A percentile compares a stretch with the other conserved stretches of the same genome.
phyloP scores from a whole-genome alignment of 345 rosid genomes.

The Brassica napus region DNA sequence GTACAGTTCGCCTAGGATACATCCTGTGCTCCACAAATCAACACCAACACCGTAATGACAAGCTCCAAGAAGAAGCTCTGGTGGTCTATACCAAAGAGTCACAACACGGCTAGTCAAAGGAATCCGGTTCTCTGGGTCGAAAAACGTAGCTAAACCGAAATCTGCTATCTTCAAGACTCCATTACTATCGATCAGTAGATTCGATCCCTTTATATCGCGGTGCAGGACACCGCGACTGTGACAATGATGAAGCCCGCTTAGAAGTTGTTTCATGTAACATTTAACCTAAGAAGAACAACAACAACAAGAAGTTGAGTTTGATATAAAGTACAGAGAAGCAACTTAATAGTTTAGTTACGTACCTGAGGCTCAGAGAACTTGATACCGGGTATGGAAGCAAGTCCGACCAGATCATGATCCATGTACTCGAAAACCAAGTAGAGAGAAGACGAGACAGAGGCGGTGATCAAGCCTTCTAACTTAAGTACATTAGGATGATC shows the following conservation, averaged over 20 bases:
- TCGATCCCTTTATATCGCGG: constrained; percentile 97
- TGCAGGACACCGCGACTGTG: constrained; percentile 81
- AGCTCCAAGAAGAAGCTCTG: constrained; percentile 95
- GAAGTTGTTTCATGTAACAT: constrained; percentile 94
- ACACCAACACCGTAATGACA: constrained; percentile 77
- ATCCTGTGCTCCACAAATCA: constrained; percentile 96
- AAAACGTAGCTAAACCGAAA: constrained; percentile 87
- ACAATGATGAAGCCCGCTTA: constrained; percentile 93
- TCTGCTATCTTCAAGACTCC: constrained; percentile 95
- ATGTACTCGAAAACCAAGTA: constrained; percentile 95
- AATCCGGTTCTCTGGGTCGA: constrained; percentile 53
- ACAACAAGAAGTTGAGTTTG: constrained; percentile 6
- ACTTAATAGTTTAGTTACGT: neutral
- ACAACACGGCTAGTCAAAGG: constrained; percentile 94
- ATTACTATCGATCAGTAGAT: constrained; percentile 76
- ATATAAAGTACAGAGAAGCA: neutral
- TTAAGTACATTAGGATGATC: constrained; percentile 93
- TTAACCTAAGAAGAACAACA: constrained; percentile 55
- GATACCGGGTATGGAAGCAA: constrained; percentile 76
- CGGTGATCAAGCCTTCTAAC: constrained; percentile 88
- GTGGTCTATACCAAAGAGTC: constrained; percentile 98
- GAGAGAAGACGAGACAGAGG: constrained; percentile 66
- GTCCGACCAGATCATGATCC: constrained; percentile 98
- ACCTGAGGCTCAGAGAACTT: constrained; percentile 95
- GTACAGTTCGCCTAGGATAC: constrained; percentile 91